Percentiles rank a stretch among this genome's conserved stretches.
Conservation (phyloP, 2,329 filamentous ascomycete genomes). For the Penicillium verrucosum region DNA sequence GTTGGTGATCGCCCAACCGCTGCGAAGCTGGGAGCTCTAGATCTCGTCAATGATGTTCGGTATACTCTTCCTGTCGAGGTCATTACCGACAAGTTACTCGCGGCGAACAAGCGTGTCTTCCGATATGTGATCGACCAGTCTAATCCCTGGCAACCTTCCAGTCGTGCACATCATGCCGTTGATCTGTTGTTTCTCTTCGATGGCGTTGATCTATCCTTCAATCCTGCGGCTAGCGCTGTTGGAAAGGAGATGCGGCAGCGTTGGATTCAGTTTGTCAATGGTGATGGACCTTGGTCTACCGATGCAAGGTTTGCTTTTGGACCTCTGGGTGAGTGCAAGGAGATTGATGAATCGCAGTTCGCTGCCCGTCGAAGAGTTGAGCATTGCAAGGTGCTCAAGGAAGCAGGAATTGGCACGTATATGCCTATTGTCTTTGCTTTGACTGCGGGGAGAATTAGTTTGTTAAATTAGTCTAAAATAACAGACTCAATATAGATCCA, state of each 20-base stretch:
- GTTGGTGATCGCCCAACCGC: slow-evolving; percentile 39
- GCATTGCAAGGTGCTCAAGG: slow-evolving; percentile 30
- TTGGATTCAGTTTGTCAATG: slow-evolving; percentile 43
- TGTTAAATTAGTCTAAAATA: slow-evolving; percentile 35
- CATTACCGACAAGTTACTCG: slow-evolving; percentile 26
- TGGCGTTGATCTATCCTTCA: slow-evolving; percentile 38
- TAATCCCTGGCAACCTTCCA: slow-evolving; percentile 50
- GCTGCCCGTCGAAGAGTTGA: slow-evolving; percentile 33
- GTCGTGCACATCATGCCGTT: slow-evolving; percentile 48
- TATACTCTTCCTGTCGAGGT: slow-evolving; percentile 33
- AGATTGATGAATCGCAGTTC: slow-evolving; percentile 33
- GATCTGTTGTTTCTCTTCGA: slow-evolving; percentile 48
- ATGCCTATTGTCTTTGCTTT: slow-evolving; percentile 32
- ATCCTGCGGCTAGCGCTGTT: slow-evolving; percentile 32
- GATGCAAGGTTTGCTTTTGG: slow-evolving; percentile 39
- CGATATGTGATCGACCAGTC: slow-evolving; percentile 45
- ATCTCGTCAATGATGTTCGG: slow-evolving; percentile 33
- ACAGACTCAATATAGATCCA: background rate
- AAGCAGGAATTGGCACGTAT: slow-evolving; percentile 30
- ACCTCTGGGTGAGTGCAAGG: slow-evolving; percentile 36
- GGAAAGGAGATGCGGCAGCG: slow-evolving; percentile 39
- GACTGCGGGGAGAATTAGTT: slow-evolving; percentile 43
- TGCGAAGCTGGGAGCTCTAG: slow-evolving; percentile 41
- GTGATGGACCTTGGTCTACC: slow-evolving; percentile 37
- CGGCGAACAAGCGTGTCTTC: slow-evolving; percentile 32